These are phyloP conservation scores for Chlorencoelia australis DNA, from an alignment of 2,329 filamentous ascomycete genomes.

Conservation along the genomic window DNA sequence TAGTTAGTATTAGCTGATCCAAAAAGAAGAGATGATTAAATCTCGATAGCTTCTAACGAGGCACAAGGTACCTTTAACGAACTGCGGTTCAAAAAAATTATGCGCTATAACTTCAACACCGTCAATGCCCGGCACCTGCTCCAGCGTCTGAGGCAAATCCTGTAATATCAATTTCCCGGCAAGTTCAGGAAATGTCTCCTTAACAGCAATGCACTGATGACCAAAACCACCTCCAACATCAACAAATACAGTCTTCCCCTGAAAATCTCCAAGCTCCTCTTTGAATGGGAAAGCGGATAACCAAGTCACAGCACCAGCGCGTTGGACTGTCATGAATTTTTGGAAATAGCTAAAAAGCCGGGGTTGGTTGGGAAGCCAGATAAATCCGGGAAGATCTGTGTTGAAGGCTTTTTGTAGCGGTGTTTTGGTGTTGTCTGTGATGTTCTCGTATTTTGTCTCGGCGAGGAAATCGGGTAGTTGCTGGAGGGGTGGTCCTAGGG, in stretches of 20 bases:
- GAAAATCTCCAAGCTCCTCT: not conserved
- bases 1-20: not conserved
- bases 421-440: constrained; percentile 4
- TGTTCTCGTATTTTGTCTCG: constrained; percentile 13
- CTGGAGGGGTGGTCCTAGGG: constrained; percentile 19
- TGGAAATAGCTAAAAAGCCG: constrained; percentile 4
- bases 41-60: too few species aligned
- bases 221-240: constrained; percentile 33
- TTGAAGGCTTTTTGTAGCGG: constrained; percentile 6
- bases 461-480: constrained; percentile 25
- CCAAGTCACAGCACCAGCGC: constrained; percentile 1
- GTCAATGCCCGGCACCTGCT: constrained; percentile 18
- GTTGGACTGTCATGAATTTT: constrained; percentile 6
- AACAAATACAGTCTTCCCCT: constrained; percentile 24
- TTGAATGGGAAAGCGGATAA: constrained; percentile 14
- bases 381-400: constrained; percentile 7
- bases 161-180: constrained; percentile 27
- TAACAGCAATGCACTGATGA: constrained; percentile 20
- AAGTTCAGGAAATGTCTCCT: not conserved
- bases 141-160: constrained; percentile 24
- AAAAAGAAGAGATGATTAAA: too few species aligned
- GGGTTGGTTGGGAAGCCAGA: constrained; percentile 5
- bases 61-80: constrained; percentile 14
- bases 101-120: constrained; percentile 24
- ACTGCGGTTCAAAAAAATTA: constrained; percentile 24